Evolutionary conservation across 2,329 filamentous ascomycete species (phyloP), one percentile per base, ranked within the genome.

Genomic region (Neofusicoccum kwambonambiense): DNA sequence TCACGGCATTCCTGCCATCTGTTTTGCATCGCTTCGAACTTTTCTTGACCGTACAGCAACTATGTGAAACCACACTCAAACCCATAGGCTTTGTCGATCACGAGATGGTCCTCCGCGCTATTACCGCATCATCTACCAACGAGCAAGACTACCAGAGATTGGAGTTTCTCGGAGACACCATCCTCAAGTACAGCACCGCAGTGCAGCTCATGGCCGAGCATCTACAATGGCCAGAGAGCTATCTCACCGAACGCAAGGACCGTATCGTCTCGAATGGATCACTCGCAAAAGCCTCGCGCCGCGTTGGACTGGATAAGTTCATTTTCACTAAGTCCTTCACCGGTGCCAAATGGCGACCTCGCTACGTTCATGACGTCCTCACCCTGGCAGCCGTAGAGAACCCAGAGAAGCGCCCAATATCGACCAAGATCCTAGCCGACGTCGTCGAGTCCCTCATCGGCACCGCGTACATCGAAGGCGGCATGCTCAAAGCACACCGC

Each of bases 401-500:
- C n/a, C 45, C 45, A 31, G 45, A 27, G 5, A 51, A 11, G 35
- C 42, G 27, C 11, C 13, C 39, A 1, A 19, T 62, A 37, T 90
- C 91, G 0, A 90, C 87, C 1, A 98, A 98, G 74, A 86, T 86
- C 0, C 83, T 97, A 7, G 94, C 94, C 3, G 94, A 98, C 71
- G 89, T 97, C 0, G 84, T 97, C 0, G 94, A 98, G 74, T 86
- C 93, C 0, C 80, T 97, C 0, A 89, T 97, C 19, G 94, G 92
- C 0, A 90, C 88, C 0, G 85, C 90, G 0, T 93, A 86, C 70
- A 67, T 90, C 1, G 85, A 91, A 61, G 90, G 91, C 1, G 90
- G 90, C 0, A 78, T 90, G 13, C 54, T 79, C 0, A 89, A 86
- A 68, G 90, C 89, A 0, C 76, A 89, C 15, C 70, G 77, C 1